Conservation (phyloP, 2,329 filamentous ascomycete genomes). For the Cercospora sesami region DNA sequence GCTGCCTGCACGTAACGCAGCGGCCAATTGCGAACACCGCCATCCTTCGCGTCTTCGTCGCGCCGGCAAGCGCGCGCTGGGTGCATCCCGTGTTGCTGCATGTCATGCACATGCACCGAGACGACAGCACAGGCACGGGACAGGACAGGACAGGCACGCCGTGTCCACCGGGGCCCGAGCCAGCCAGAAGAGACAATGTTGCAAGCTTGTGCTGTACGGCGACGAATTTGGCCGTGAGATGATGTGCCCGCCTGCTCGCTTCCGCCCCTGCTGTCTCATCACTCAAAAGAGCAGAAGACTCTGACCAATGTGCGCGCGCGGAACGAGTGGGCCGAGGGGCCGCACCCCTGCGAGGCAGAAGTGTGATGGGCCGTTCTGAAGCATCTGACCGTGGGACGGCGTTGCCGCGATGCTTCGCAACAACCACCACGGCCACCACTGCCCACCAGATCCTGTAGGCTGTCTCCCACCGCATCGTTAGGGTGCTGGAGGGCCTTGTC, state of each 20-base stretch:
- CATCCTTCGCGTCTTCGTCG: neutral
- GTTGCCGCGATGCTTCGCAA: neutral
- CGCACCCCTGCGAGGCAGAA: neutral
- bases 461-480: neutral
- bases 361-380: neutral
- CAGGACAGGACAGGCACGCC: neutral
- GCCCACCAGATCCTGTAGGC: neutral
- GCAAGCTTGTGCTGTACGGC: neutral
- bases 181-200: neutral
- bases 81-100: neutral
- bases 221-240: neutral
- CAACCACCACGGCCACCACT: neutral
- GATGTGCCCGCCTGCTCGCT: neutral
- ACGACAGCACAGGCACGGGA: neutral
- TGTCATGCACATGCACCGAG: neutral
- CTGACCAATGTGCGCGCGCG: neutral
- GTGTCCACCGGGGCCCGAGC: neutral
- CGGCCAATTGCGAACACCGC: neutral
- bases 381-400: neutral
- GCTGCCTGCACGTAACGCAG: neutral
- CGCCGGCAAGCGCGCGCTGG: neutral
- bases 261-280: slow-evolving; percentile 4
- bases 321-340: neutral
- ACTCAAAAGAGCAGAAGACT: neutral
- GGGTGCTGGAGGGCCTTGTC: neutral